Evolutionary conservation across 768 basidiomycete species (phyloP).

Genomic region (Coprinopsis sp.): DNA sequence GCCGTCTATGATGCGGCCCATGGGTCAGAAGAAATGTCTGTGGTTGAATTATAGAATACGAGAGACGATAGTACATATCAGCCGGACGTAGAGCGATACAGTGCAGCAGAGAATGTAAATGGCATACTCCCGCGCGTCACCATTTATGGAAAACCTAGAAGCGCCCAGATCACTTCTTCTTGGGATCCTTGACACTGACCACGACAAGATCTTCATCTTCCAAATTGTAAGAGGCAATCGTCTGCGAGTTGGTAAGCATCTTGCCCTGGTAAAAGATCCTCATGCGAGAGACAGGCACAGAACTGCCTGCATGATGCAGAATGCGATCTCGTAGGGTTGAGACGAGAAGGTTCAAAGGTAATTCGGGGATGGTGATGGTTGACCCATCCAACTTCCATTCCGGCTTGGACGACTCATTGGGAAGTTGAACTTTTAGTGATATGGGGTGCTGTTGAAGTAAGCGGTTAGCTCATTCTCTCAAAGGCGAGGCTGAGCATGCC

Average conservation of each 20-base stretch:
- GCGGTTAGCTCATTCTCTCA: no score
- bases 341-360: conserved; percentile 80
- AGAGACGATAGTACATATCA: no score
- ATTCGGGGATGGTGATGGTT: conserved; percentile 70
- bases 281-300: conserved; percentile 76
- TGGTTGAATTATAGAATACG: no score
- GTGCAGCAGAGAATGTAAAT: no score
- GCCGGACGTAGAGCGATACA: no score
- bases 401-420: conserved; percentile 74
- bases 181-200: conserved; percentile 70
- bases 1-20: no score
- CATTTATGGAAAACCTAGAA: background rate
- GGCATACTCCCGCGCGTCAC: no score
- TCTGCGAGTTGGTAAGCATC: conserved; percentile 82
- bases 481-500: background rate
- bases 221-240: conserved; percentile 83
- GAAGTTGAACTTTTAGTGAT: conserved; percentile 79
- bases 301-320: conserved; percentile 68
- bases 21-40: no score
- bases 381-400: conserved; percentile 92
- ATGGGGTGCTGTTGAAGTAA: conserved; percentile 77
- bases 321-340: conserved; percentile 90
- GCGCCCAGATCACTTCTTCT: conserved; percentile 53
- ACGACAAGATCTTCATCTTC: conserved; percentile 86
- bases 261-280: conserved; percentile 75